Evolutionary conservation across 2,329 filamentous ascomycete species (phyloP).

Genomic region (Capronia coronata): DNA sequence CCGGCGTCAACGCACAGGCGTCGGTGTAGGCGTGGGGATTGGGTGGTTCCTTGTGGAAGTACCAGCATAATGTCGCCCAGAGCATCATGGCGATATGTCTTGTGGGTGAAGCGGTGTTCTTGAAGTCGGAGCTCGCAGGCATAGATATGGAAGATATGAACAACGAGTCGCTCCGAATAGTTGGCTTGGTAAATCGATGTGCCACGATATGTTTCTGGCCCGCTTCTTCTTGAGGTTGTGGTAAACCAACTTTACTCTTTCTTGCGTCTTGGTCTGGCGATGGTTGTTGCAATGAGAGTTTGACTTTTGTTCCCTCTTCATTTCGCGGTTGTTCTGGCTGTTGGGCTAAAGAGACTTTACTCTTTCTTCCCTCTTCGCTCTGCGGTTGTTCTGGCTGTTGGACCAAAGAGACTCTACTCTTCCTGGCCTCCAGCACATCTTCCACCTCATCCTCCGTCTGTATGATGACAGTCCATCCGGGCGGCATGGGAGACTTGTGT

Average conservation of each 20-base stretch:
- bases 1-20: slow-evolving; percentile 59
- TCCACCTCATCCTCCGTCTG: slow-evolving; percentile 56
- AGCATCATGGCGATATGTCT: slow-evolving; percentile 94
- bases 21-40: slow-evolving; percentile 56
- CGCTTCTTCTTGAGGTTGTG: slow-evolving; percentile 7
- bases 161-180: slow-evolving; percentile 69
- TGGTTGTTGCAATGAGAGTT: no score
- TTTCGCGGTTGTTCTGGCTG: slow-evolving; percentile 14
- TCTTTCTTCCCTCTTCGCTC: slow-evolving; percentile 17
- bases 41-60: slow-evolving; percentile 83
- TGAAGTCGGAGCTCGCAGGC: slow-evolving; percentile 72
- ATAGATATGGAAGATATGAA: slow-evolving; percentile 91
- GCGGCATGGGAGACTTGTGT: slow-evolving; percentile 65
- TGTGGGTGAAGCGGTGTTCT: slow-evolving; percentile 70
- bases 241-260: slow-evolving; percentile 19
- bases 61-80: slow-evolving; percentile 93
- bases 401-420: slow-evolving; percentile 18
- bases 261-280: slow-evolving; percentile 12
- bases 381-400: neutral
- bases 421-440: slow-evolving; percentile 22
- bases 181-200: slow-evolving; percentile 67
- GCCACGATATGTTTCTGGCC: slow-evolving; percentile 18
- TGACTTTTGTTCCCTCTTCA: no score
- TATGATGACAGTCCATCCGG: slow-evolving; percentile 84
- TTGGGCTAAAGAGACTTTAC: slow-evolving; percentile 11